A percentile compares a stretch with the other conserved stretches of the same genome.
These are phyloP conservation scores for Solanum tarijense DNA, from an alignment of 257 asterid genomes.

Conservation along the genomic window DNA sequence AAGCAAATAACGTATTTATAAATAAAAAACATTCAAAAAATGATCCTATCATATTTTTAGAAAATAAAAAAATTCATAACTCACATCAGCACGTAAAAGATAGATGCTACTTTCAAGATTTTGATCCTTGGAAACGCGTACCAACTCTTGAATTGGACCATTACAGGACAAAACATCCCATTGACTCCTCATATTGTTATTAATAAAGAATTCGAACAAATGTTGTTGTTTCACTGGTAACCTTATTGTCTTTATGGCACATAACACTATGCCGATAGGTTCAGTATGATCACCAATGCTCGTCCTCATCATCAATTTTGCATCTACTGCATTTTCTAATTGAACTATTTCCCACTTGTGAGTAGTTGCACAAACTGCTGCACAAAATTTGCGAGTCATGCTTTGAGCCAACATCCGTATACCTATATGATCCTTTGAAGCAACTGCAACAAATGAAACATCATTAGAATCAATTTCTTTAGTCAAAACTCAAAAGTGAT, in stretches of 20 bases:
- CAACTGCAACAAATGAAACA: slow-evolving; percentile 19
- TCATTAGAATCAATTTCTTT: neutral
- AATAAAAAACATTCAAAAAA: no score
- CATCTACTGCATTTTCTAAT: neutral
- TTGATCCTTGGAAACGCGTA: neutral
- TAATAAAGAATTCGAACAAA: slow-evolving; percentile 8
- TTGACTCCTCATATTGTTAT: neutral
- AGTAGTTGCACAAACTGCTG: neutral
- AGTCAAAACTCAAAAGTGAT: neutral
- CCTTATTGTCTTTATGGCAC: slow-evolving; percentile 61
- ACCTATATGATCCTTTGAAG: slow-evolving; percentile 40
- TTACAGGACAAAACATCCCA: neutral
- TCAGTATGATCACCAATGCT: slow-evolving; percentile 52
- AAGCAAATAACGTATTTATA: neutral
- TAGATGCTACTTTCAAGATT: neutral
- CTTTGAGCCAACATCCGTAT: slow-evolving; percentile 27
- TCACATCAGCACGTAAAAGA: neutral
- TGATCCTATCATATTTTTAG: neutral
- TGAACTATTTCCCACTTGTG: neutral
- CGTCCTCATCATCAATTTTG: slow-evolving; percentile 48
- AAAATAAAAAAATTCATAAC: neutral
- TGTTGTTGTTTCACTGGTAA: slow-evolving; percentile 40
- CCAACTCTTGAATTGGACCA: neutral
- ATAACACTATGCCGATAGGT: slow-evolving; percentile 60
- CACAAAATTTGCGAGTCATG: neutral